Evolutionary conservation across 371 early-diverging fungal species (phyloP).

Genomic region (Mucor lusitanicus): DNA sequence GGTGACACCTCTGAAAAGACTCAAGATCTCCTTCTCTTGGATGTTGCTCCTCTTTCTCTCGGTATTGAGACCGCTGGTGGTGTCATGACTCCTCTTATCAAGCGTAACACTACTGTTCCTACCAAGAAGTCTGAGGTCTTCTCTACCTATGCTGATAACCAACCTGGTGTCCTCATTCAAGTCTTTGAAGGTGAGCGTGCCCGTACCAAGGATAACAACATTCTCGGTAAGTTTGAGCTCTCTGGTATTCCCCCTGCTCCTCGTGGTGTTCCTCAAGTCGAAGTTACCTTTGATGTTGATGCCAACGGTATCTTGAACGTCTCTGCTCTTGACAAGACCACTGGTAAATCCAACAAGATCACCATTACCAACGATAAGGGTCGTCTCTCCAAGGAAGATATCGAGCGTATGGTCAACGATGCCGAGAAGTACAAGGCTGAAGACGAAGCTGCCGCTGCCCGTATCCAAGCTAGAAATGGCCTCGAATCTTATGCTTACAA

Average conservation of each 20-base stretch:
- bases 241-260: slow-evolving; percentile 88
- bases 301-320: no score
- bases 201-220: slow-evolving; percentile 90
- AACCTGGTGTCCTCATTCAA: slow-evolving; percentile 89
- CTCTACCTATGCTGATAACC: slow-evolving; percentile 51
- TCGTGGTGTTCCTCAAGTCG: slow-evolving; percentile 90
- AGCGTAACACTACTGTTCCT: slow-evolving; percentile 92
- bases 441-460: slow-evolving; percentile 81
- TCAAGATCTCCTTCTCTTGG: slow-evolving; percentile 79
- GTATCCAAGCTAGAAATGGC: slow-evolving; percentile 82
- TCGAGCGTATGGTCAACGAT: slow-evolving; percentile 88
- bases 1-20: slow-evolving; percentile 74
- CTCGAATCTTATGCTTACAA: slow-evolving; percentile 89
- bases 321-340: no score
- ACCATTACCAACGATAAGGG: no score
- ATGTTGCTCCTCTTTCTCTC: no score
- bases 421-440: slow-evolving; percentile 89
- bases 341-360: no score
- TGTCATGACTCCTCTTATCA: slow-evolving; percentile 74
- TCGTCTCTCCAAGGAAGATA: slow-evolving; percentile 88
- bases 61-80: slow-evolving; percentile 95
- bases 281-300: no score
- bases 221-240: slow-evolving; percentile 90
- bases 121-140: slow-evolving; percentile 82
- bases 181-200: slow-evolving; percentile 94